These are phyloP conservation scores for Anethum foeniculum DNA, from an alignment of 140 eudicot species.

Conservation along the genomic window DNA sequence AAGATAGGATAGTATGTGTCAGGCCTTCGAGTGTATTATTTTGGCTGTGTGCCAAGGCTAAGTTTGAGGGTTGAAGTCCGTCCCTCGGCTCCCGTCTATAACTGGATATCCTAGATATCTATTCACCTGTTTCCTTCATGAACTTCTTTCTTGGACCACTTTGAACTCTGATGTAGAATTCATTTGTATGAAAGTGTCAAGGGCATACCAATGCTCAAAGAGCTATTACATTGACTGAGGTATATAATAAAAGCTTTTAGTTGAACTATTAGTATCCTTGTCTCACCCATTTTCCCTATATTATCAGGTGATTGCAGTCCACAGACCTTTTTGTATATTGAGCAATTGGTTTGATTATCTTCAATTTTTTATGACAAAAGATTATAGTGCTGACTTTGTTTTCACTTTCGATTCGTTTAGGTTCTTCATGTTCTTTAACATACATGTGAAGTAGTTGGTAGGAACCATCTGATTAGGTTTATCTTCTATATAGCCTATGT, in stretches of 20 bases:
- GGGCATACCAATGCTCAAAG: background rate
- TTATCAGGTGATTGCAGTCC: background rate
- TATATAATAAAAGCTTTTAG: background rate
- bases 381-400: background rate
- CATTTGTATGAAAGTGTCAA: too few species aligned
- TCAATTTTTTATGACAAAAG: background rate
- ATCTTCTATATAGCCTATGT: background rate
- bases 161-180: too few species aligned
- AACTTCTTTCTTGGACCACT: too few species aligned
- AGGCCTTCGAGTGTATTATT: background rate
- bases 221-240: background rate
- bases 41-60: background rate
- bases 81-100: background rate
- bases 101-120: too few species aligned
- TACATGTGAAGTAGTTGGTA: background rate
- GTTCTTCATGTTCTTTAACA: background rate
- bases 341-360: background rate
- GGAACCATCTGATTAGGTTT: background rate
- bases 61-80: background rate
- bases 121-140: background rate
- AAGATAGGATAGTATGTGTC: background rate
- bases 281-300: background rate
- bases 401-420: background rate
- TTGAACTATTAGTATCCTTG: background rate
- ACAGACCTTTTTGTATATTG: background rate